phyloP scores from a whole-genome alignment of 352 stramenopile genomes.

The Phytophthora pisi region DNA sequence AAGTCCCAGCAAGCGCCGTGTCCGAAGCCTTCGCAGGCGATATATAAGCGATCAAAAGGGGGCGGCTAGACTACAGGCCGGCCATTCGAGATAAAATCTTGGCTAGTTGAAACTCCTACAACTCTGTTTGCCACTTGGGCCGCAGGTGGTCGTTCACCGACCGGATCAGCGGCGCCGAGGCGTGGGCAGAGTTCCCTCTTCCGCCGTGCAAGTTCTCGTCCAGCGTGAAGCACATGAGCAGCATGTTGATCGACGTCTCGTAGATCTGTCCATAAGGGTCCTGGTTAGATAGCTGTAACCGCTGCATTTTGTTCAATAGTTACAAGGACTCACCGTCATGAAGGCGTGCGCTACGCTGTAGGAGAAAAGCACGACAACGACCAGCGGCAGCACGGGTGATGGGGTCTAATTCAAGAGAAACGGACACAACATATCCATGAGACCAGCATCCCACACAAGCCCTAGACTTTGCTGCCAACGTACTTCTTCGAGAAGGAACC shows the following conservation, averaged over 20 bases:
- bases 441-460: conserved; percentile 1
- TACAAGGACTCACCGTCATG: conserved; percentile 60
- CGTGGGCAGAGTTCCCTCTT: conserved; percentile 68
- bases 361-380: conserved; percentile 73
- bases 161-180: conserved; percentile 64
- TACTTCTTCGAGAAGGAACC: conserved; percentile 76
- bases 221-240: conserved; percentile 86
- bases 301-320: background rate
- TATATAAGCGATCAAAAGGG: conserved; percentile 29
- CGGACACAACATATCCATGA: conserved; percentile 3
- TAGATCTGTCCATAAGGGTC: conserved; percentile 57
- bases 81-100: conserved; percentile 1
- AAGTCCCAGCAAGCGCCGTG: no score
- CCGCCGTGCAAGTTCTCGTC: conserved; percentile 85
- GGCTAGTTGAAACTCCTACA: conserved; percentile 40
- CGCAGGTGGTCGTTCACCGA: conserved; percentile 85
- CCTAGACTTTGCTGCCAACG: conserved; percentile 10
- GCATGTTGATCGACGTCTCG: conserved; percentile 86
- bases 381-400: conserved; percentile 68
- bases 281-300: background rate
- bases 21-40: conserved; percentile 4
- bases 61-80: background rate
- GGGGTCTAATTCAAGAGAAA: conserved; percentile 35
- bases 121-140: conserved; percentile 81
- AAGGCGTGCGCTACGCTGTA: conserved; percentile 83